These are phyloP conservation scores for Heliocybe sulcata DNA, from an alignment of 1,284 basidiomycete genomes.

Conservation along the genomic window DNA sequence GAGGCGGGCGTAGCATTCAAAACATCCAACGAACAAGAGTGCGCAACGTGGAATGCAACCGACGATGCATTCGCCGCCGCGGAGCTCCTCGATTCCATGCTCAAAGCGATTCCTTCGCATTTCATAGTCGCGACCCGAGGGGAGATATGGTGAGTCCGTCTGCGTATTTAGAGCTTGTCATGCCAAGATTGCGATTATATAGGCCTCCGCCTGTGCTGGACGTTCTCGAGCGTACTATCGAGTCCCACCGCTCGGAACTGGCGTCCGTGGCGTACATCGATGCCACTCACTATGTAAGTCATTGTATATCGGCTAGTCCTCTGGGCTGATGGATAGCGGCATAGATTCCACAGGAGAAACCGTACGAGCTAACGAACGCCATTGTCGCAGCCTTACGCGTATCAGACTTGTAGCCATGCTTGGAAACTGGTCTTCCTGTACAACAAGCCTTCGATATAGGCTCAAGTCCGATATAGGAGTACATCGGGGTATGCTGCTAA, in stretches of 20 bases:
- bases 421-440: background rate
- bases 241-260: background rate
- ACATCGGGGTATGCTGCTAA: background rate
- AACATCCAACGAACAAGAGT: constrained; percentile 13
- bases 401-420: background rate
- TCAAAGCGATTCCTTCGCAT: constrained; percentile 11
- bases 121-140: constrained; percentile 7
- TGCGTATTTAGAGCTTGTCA: too few species aligned
- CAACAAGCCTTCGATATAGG: background rate
- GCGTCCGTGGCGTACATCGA: background rate
- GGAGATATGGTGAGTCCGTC: constrained; percentile 10
- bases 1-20: constrained; percentile 11
- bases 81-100: constrained; percentile 7
- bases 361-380: background rate
- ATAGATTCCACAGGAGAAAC: background rate
- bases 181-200: background rate
- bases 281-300: background rate
- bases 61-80: constrained; percentile 7
- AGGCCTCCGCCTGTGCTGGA: background rate
- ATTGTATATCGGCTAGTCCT: background rate
- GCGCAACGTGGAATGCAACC: constrained; percentile 9
- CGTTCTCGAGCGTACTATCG: background rate
- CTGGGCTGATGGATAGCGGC: background rate
- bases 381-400: background rate
- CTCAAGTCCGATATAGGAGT: background rate